These are phyloP conservation scores for Cystoisospora suis DNA, from an alignment of 169 alveolate genomes.

Conservation along the genomic window DNA sequence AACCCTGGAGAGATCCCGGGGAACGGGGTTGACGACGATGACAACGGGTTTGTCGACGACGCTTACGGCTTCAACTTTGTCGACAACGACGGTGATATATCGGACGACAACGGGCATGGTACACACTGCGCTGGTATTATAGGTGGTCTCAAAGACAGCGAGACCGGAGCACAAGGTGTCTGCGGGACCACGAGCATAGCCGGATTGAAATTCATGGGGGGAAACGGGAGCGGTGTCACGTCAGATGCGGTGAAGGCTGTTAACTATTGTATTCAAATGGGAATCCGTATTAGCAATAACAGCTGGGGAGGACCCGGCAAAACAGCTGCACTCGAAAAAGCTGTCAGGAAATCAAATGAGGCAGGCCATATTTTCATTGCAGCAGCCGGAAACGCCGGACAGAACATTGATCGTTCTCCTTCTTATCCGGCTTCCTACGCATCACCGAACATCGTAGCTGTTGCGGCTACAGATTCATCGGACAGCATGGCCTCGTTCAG, in stretches of 20 bases:
- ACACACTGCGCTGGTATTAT: conserved; percentile 82
- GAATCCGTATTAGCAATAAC: conserved; percentile 70
- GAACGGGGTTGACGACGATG: conserved; percentile 79
- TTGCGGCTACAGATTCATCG: conserved; percentile 67
- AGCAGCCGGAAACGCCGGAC: conserved; percentile 76
- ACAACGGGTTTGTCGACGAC: conserved; percentile 80
- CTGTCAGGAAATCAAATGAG: conserved; percentile 70
- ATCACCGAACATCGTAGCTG: conserved; percentile 68
- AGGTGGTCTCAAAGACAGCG: conserved; percentile 70
- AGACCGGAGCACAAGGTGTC: conserved; percentile 42
- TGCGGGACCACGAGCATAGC: conserved; percentile 68
- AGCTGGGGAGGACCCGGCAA: conserved; percentile 79
- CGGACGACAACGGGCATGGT: conserved; percentile 85
- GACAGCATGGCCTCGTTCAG: conserved; percentile 36
- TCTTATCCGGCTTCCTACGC: conserved; percentile 70
- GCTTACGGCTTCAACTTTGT: conserved; percentile 78
- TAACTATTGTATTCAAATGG: conserved; percentile 75
- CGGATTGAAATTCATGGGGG: conserved; percentile 68
- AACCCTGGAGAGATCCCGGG: conserved; percentile 80
- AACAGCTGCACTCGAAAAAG: conserved; percentile 63
- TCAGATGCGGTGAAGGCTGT: conserved; percentile 72
- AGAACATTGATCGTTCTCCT: conserved; percentile 70
- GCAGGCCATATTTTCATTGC: conserved; percentile 73
- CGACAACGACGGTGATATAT: conserved; percentile 74
- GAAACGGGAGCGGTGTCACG: conserved; percentile 67